Base-by-base conservation (phyloP, 257 asterid species). In the Penstemon davidsonii region DNA sequence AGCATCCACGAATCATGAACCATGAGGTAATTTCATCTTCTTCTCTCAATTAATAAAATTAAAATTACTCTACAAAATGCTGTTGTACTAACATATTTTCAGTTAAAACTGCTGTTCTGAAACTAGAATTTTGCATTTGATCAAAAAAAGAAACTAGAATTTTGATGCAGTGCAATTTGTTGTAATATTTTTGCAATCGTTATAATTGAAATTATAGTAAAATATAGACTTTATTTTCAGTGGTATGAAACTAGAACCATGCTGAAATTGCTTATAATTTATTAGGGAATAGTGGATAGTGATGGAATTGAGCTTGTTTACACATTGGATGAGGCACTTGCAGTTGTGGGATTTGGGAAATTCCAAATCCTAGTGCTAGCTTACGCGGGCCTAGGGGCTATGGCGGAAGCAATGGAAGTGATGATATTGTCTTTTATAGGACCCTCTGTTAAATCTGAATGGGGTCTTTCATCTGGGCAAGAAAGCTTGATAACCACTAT, bases 401-500 rank as follows among this genome's bases (percentile, higher is more conserved):
- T 88, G 79, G 83, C 88, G 6, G 96, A 84, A 74, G 86, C 97
- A 19, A 85, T 90, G 91, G 97, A 90, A 67, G 81, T 90, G 64
- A 88, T 86, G 91, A 83, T 90, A 52, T 81, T 90, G 13, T 88
- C 96, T 5, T 88, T 88, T 68, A 80, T 90, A 8, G 97, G 97
- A 18, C 87, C 92, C 38, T 82, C 85, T 39, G 86, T 90, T n/a
- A 80, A 70, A 79, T 63, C 73, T 7, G 74, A 81, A 45, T 90
- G 97, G 97, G 88, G 80, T 3, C 87, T 90, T 78, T 84, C 97
- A 12, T 67, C 94, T 7, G 73, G 73, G 4, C 78, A 88, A 71
- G 94, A 90, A 70, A 82, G 87, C 74, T 74, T 86, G 55, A 79
- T 88, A 44, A 84, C 97, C 33, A 80, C 90, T 2, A 83, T 83